Evolutionary conservation across 2,329 filamentous ascomycete species (phyloP).

Genomic region (Colletotrichum sansevieriae): DNA sequence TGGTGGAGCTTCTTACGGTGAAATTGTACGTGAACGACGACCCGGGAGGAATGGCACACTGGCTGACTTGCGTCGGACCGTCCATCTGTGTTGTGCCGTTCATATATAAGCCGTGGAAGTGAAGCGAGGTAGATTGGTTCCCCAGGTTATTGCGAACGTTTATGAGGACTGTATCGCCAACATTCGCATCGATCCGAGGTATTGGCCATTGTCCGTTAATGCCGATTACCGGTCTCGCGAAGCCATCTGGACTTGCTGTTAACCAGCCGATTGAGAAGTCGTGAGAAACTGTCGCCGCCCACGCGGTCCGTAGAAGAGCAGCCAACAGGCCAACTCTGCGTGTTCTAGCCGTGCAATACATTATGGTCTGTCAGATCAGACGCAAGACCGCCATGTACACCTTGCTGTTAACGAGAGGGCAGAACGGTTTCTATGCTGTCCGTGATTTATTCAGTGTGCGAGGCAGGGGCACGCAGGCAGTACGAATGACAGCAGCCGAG

Average conservation of each 20-base stretch:
- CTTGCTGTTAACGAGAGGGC: neutral
- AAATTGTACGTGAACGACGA: constrained; percentile 78
- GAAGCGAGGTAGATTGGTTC: constrained; percentile 73
- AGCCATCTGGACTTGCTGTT: constrained; percentile 78
- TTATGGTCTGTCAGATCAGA: neutral
- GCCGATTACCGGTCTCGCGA: constrained; percentile 76
- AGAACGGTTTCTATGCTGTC: constrained; percentile 1
- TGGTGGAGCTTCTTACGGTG: constrained; percentile 58
- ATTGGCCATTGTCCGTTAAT: constrained; percentile 84
- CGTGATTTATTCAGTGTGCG: neutral
- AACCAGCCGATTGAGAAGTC: constrained; percentile 81
- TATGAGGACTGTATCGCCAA: constrained; percentile 72
- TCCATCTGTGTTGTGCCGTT: constrained; percentile 79
- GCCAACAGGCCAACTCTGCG: constrained; percentile 16
- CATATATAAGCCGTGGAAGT: constrained; percentile 80
- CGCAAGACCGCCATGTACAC: neutral
- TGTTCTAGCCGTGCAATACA: neutral
- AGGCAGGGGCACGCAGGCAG: neutral
- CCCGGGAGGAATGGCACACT: constrained; percentile 76
- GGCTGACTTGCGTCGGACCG: constrained; percentile 74
- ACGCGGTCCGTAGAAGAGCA: constrained; percentile 37
- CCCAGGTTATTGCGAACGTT: constrained; percentile 71
- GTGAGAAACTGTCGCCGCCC: constrained; percentile 63
- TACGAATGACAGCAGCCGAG: neutral
- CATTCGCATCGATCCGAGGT: constrained; percentile 72